These are phyloP conservation scores for Neonectria magnoliae DNA, from an alignment of 2,329 filamentous ascomycete genomes.

Conservation along the genomic window DNA sequence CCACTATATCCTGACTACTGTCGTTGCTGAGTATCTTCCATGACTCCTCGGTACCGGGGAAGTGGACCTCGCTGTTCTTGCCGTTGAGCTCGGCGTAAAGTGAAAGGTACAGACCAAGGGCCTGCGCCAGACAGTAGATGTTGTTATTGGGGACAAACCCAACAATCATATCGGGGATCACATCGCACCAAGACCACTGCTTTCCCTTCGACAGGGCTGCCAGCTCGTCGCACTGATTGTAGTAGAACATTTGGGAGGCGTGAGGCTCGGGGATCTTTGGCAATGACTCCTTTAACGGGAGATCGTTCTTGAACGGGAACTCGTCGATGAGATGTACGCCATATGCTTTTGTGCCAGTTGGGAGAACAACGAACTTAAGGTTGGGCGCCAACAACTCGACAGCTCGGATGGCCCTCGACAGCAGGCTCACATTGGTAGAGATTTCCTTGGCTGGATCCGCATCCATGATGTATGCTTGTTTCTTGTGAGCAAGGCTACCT, in stretches of 20 bases:
- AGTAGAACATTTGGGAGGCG: conserved; percentile 57
- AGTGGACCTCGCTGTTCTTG: conserved; percentile 46
- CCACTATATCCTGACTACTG: conserved; percentile 50
- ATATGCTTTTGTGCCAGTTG: conserved; percentile 54
- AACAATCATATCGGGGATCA: conserved; percentile 55
- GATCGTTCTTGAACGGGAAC: conserved; percentile 44
- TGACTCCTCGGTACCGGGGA: conserved; percentile 49
- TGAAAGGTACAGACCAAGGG: conserved; percentile 50
- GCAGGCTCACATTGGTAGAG: conserved; percentile 50
- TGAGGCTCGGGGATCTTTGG: conserved; percentile 54
- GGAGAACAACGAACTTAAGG: conserved; percentile 53
- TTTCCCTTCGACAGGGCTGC: conserved; percentile 49
- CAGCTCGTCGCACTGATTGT: conserved; percentile 55
- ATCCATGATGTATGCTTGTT: conserved; percentile 49
- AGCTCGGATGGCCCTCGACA: conserved; percentile 50
- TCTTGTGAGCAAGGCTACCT: background rate
- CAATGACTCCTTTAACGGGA: conserved; percentile 51
- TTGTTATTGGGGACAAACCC: conserved; percentile 57
- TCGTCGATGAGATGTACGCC: conserved; percentile 45
- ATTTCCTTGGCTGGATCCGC: conserved; percentile 45
- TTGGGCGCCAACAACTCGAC: conserved; percentile 49
- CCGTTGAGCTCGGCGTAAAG: conserved; percentile 51
- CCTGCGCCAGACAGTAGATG: conserved; percentile 53
- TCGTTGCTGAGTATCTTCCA: conserved; percentile 49
- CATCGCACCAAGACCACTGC: conserved; percentile 55